Evolutionary conservation across 1,284 basidiomycete species (phyloP).

Genomic region (Puccinia novopanici): DNA sequence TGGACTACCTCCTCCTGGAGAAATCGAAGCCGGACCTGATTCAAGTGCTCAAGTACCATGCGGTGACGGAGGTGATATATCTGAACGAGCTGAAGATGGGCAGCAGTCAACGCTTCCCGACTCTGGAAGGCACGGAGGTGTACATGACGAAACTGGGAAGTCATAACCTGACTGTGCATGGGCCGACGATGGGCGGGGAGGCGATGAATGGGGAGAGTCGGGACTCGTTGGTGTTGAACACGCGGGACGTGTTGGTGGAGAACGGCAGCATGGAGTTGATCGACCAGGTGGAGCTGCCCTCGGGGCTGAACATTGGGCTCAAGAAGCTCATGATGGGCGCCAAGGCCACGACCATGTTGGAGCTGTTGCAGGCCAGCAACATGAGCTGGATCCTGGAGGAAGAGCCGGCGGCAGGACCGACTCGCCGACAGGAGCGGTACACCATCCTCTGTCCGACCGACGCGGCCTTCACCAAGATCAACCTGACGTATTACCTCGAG

Average conservation of each 20-base stretch:
- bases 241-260: constrained; percentile 71
- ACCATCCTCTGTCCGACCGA: constrained; percentile 88
- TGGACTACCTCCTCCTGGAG: constrained; percentile 74
- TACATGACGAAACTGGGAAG: constrained; percentile 62
- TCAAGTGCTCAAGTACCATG: constrained; percentile 80
- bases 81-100: constrained; percentile 61
- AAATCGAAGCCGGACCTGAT: constrained; percentile 76
- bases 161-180: constrained; percentile 53
- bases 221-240: constrained; percentile 55
- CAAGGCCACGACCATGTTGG: constrained; percentile 76
- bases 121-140: constrained; percentile 61
- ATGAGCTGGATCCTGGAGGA: constrained; percentile 75
- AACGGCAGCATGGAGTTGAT: constrained; percentile 91
- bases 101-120: constrained; percentile 55
- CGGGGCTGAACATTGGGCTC: constrained; percentile 79
- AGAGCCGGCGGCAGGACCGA: not conserved
- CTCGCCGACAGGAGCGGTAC: constrained; percentile 60
- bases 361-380: constrained; percentile 76
- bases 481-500: constrained; percentile 75
- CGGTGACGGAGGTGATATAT: constrained; percentile 77
- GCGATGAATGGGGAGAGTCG: constrained; percentile 9
- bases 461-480: constrained; percentile 83
- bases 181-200: constrained; percentile 67
- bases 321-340: constrained; percentile 87
- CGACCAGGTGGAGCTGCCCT: constrained; percentile 79